Percentiles rank a stretch among this genome's conserved stretches.
These are phyloP conservation scores for Dendrothele bispora DNA, from an alignment of 768 basidiomycete species.

Conservation along the genomic window DNA sequence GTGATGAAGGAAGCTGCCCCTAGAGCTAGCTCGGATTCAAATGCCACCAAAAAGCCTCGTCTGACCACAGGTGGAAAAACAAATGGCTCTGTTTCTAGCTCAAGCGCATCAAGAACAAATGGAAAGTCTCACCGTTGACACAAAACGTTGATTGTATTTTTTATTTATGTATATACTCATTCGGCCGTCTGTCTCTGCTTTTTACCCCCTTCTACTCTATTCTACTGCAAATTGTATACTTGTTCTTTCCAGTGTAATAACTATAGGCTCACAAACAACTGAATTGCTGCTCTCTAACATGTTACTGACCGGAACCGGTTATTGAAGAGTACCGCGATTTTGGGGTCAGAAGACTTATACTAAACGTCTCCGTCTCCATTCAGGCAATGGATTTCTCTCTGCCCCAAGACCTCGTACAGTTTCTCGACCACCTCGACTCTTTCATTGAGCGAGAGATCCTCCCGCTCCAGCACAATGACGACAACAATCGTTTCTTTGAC, in stretches of 20 bases:
- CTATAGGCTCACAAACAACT: too few species aligned
- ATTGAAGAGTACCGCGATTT: too few species aligned
- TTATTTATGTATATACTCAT: slow-evolving; percentile 13
- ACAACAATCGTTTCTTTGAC: slow-evolving; percentile 13
- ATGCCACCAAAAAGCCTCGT: slow-evolving; percentile 59
- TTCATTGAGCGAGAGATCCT: slow-evolving; percentile 9
- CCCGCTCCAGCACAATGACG: slow-evolving; percentile 11
- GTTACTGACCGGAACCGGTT: too few species aligned
- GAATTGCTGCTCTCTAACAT: too few species aligned
- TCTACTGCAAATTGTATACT: not conserved
- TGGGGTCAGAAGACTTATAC: too few species aligned
- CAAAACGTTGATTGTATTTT: slow-evolving; percentile 12
- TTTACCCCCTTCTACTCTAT: slow-evolving; percentile 1
- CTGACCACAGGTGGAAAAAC: slow-evolving; percentile 45
- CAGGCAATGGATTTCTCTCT: slow-evolving; percentile 1
- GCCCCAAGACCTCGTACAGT: not conserved
- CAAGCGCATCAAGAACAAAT: slow-evolving; percentile 49
- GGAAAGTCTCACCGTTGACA: slow-evolving; percentile 62
- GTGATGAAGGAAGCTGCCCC: slow-evolving; percentile 81
- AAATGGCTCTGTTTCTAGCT: slow-evolving; percentile 48
- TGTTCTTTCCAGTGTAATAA: too few species aligned
- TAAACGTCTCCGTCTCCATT: too few species aligned
- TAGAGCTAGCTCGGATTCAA: slow-evolving; percentile 52
- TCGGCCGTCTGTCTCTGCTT: slow-evolving; percentile 1
- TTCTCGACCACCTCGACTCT: slow-evolving; percentile 8